Base-by-base conservation (phyloP, 176 grass and related monocot species). In the Aegilops bicornis region DNA sequence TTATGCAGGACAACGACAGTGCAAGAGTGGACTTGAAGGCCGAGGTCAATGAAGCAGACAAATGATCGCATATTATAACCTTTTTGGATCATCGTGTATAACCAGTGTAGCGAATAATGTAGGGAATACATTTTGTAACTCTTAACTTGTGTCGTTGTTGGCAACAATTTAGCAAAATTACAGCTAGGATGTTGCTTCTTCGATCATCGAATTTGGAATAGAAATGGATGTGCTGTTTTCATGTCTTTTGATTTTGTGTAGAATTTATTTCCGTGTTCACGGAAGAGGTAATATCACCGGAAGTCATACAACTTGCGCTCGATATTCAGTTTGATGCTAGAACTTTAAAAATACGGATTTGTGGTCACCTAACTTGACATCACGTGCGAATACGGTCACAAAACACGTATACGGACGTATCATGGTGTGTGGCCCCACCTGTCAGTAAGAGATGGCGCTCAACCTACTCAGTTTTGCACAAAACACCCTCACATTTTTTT, bases 101-200 rank as follows among this genome's bases (percentile, higher is more conserved):
- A 61, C 22, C 77, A 81, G 78, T 82, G 72, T 88, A 88, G 78
- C 5, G 11, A 85, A 91, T 91, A 78, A 88, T 91, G 32, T 85
- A 91, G 86, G 67, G 29, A 77, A 77, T 33, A 52, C 30, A 20
- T 77, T 77, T 56, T 71, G 82, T 77, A 65, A 69, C 71, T 81
- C 7, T 56, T 20, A 30, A 43, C 25, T 52, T 48, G 22, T 10
- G 31, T 85, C 42, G 19, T 33, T 52, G 24, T 85, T 67, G 60
- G 39, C 43, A 67, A 6, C 35, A 77, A 35, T 54, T 77, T 20
- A 77, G 14, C 42, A 66, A 76, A 77, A 37, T 67, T 77, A 48
- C 16, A 64, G 23, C 10, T 72, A 69, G 39, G 16, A 52, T 54
- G 30, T 64, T 64, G 30, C 40, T 37, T 83, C 80, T 67, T 31